Base-by-base conservation (phyloP, 306 rosid species). In the Mimosa pudica region DNA sequence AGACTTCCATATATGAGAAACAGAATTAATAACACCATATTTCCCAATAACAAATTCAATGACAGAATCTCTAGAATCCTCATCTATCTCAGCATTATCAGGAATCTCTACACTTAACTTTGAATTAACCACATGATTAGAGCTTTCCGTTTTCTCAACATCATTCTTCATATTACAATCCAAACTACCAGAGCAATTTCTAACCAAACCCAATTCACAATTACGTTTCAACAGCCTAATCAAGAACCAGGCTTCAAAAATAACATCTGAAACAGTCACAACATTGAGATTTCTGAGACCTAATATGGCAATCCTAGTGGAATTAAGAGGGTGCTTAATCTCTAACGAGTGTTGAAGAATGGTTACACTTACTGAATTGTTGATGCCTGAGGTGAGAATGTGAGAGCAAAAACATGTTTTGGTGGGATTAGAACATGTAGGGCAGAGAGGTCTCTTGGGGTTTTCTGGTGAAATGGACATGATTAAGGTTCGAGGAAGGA, bases 251-350 rank as follows among this genome's bases (percentile, higher is more conserved):
- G 97, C 86, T 55, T 82, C 85, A 55, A 79, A 84, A 66, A 82
- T 82, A 13, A 94, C 95, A 78, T 94, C 97, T 41, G 90, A 89
- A 87, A 94, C 93, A 55, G 89, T 82, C n/a, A 83, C 82, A 2
- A 92, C 47, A 0, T 74, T 77, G 72, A 94, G 77, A 87, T 94
- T 92, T 75, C 84, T 89, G 54, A 94, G 85, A 14, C 97, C 97
- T 49, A 94, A 18, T 77, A 30, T 83, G 4, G 91, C 98, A 85
- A 94, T 94, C 71, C 95, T 88, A 35, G 93, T 80, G 33, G 97
- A 94, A 84, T 94, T 94, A 33, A 94, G 95, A 0, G 97, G 97
- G 75, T 94, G 97, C 42, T 88, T 94, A 69, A 41, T 79, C 89
- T 94, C 97, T 11, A 87, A 58, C 45, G 87, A 81, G 78, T 94